phyloP scores from a whole-genome alignment of 2,329 filamentous ascomycete species.

The Aspergillus hiratsukae region DNA sequence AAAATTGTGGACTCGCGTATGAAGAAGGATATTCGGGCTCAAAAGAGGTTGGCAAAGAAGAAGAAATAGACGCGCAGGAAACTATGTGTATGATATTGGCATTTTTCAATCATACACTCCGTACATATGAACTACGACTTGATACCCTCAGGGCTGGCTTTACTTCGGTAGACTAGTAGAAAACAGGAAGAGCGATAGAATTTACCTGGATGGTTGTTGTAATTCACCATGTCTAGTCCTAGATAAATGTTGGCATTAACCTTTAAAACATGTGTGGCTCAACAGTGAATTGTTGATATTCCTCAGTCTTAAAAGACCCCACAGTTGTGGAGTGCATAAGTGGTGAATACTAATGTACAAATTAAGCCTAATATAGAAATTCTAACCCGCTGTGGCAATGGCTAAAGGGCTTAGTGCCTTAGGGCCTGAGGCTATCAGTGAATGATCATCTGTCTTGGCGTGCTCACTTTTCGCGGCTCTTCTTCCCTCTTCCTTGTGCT shows the following conservation, averaged over 20 bases:
- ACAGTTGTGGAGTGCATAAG: background rate
- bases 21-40: slow-evolving; percentile 91
- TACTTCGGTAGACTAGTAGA: background rate
- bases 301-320: background rate
- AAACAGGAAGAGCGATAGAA: background rate
- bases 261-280: background rate
- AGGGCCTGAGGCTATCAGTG: background rate
- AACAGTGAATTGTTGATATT: background rate
- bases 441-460: background rate
- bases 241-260: background rate
- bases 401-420: background rate
- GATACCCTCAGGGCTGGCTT: slow-evolving; percentile 14
- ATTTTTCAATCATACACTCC: slow-evolving; percentile 5
- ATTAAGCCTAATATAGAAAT: background rate
- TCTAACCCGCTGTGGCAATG: background rate
- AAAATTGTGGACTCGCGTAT: slow-evolving; percentile 93
- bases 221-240: background rate
- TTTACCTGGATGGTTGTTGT: background rate
- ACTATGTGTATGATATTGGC: slow-evolving; percentile 9
- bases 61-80: slow-evolving; percentile 39
- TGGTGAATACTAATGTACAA: background rate
- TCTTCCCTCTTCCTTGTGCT: background rate
- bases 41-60: slow-evolving; percentile 77
- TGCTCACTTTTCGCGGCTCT: background rate
- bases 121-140: slow-evolving; percentile 10